phyloP scores from a whole-genome alignment of 306 rosid genomes.

The Argentina anserina region DNA sequence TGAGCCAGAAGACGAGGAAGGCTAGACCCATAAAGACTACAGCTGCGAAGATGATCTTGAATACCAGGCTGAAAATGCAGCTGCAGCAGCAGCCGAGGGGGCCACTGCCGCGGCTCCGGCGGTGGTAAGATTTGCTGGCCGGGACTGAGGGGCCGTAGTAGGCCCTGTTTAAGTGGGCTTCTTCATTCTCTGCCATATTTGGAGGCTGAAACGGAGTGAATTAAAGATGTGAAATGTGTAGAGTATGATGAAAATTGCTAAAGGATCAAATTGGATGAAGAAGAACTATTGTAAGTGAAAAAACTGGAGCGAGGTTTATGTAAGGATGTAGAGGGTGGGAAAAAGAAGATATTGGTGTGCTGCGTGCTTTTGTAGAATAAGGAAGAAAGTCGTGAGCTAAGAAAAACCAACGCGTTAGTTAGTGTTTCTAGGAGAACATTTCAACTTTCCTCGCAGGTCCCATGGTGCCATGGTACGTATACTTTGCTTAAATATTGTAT shows the following conservation, averaged over 20 bases:
- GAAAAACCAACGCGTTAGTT: conserved; percentile 3
- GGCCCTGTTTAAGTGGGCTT: conserved; percentile 61
- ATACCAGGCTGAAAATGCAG: conserved; percentile 36
- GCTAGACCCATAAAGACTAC: conserved; percentile 25
- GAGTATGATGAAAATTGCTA: background rate
- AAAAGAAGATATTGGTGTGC: background rate
- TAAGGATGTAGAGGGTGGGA: background rate
- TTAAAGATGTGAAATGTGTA: background rate
- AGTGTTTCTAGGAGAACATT: background rate
- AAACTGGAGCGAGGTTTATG: background rate
- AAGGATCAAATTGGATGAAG: background rate
- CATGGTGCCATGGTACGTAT: too few relatives aligned
- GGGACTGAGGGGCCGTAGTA: conserved; percentile 83
- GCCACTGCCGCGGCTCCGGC: conserved; percentile 33
- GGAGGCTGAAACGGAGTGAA: background rate
- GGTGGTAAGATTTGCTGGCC: conserved; percentile 36
- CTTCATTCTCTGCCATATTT: conserved; percentile 41
- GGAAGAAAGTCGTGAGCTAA: background rate
- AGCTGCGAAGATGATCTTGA: conserved; percentile 31
- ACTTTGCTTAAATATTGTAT: too few relatives aligned
- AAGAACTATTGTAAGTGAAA: background rate
- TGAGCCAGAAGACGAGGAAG: conserved; percentile 39
- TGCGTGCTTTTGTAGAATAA: background rate
- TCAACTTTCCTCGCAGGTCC: too few relatives aligned
- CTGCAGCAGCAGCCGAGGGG: conserved; percentile 30